Conservation (phyloP, 2,329 filamentous ascomycete species). For the Gliomastix tumulicola region DNA sequence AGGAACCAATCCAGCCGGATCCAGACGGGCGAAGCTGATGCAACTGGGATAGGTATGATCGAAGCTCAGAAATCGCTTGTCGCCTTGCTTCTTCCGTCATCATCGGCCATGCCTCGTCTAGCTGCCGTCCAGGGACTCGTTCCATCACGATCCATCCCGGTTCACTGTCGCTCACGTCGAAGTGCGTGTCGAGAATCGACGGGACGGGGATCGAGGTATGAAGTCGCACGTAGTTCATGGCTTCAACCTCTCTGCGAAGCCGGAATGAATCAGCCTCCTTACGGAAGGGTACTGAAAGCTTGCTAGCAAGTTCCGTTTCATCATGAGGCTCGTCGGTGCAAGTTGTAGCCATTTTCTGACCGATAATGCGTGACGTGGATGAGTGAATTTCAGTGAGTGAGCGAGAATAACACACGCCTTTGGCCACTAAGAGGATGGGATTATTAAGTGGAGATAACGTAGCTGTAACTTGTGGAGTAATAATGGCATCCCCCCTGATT, state of each 20-base stretch:
- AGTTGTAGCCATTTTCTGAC: neutral
- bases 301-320: neutral
- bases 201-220: conserved; percentile 5
- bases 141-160: conserved; percentile 9
- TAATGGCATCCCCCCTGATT: no score
- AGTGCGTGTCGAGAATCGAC: conserved; percentile 2
- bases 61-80: conserved; percentile 5
- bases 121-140: conserved; percentile 4
- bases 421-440: no score
- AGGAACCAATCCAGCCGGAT: conserved; percentile 4
- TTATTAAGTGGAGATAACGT: no score
- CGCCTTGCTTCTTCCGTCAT: conserved; percentile 4
- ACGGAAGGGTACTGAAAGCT: neutral
- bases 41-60: conserved; percentile 5
- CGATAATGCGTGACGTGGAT: no score
- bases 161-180: conserved; percentile 4
- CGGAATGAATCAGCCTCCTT: no score
- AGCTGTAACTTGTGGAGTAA: no score
- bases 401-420: no score
- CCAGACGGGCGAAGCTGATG: conserved; percentile 5
- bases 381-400: no score
- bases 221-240: conserved; percentile 6
- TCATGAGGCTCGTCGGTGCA: neutral
- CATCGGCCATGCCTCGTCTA: conserved; percentile 7
- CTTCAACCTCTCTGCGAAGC: conserved; percentile 6